Percentiles rank a stretch among this genome's conserved stretches.
Conservation (phyloP, 23 red algal species). For the Cyanidiococcus yangmingshanensis region DNA sequence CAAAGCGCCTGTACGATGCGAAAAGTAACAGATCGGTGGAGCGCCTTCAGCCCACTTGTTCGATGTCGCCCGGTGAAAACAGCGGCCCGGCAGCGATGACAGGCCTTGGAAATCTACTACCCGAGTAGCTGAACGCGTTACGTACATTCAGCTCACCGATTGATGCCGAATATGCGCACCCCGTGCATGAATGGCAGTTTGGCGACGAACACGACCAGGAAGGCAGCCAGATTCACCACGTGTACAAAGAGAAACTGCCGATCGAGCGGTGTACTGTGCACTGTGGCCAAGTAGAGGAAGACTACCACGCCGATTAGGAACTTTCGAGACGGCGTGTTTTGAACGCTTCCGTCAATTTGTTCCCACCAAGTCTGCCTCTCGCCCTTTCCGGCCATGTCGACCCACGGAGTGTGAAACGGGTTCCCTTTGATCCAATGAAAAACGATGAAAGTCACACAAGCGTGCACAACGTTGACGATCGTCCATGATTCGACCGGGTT, state of each 20-base stretch:
- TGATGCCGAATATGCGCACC: slow-evolving; percentile 83
- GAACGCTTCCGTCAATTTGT: slow-evolving; percentile 73
- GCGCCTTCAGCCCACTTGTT: too few species aligned
- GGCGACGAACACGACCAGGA: slow-evolving; percentile 71
- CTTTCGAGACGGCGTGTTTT: slow-evolving; percentile 76
- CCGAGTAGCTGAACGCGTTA: too few species aligned
- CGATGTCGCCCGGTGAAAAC: too few species aligned
- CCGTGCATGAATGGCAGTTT: slow-evolving; percentile 88
- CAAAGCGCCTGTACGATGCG: too few species aligned
- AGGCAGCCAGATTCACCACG: slow-evolving; percentile 52
- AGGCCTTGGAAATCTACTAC: too few species aligned
- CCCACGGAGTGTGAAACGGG: slow-evolving; percentile 82
- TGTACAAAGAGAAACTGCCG: slow-evolving; percentile 31
- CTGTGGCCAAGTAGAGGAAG: slow-evolving; percentile 51
- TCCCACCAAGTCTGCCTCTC: slow-evolving; percentile 93
- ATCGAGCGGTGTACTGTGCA: slow-evolving; percentile 44
- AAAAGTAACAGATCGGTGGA: too few species aligned
- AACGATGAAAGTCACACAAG: slow-evolving; percentile 70
- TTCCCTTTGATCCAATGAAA: slow-evolving; percentile 97
- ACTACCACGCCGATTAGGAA: slow-evolving; percentile 71
- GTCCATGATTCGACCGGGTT: slow-evolving; percentile 59
- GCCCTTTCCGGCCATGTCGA: slow-evolving; percentile 27
- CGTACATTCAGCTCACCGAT: slow-evolving; percentile 30
- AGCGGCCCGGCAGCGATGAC: too few species aligned
- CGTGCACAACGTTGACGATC: slow-evolving; percentile 76